phyloP scores from a whole-genome alignment of 768 basidiomycete species.

The Suillus sp. region DNA sequence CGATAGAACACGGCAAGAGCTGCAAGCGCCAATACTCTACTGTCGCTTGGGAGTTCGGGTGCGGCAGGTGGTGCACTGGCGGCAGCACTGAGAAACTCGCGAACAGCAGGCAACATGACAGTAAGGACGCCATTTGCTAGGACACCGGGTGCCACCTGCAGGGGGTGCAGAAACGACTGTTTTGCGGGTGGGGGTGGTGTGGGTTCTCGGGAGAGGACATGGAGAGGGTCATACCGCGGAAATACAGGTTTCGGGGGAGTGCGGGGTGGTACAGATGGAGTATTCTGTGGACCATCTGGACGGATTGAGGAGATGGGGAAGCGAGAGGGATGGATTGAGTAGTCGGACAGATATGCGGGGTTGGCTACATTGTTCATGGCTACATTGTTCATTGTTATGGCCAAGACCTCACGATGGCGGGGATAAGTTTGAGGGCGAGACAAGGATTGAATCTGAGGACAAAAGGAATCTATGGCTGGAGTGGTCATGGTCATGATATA shows the following conservation, averaged over 20 bases:
- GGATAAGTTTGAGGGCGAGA: neutral
- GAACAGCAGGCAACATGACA: constrained; percentile 50
- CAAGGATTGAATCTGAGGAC: neutral
- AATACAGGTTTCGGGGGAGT: constrained; percentile 29
- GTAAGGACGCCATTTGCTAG: constrained; percentile 46
- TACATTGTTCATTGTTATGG: constrained; percentile 11
- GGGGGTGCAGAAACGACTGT: constrained; percentile 23
- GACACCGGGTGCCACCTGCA: constrained; percentile 37
- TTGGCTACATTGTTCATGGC: neutral
- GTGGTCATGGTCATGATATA: neutral
- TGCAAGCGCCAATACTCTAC: constrained; percentile 53
- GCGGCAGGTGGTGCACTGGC: constrained; percentile 42
- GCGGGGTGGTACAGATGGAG: constrained; percentile 23
- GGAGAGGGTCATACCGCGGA: constrained; percentile 36
- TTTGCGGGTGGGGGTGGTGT: constrained; percentile 22
- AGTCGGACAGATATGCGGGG: neutral
- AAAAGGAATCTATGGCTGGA: neutral
- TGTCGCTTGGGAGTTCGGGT: constrained; percentile 42
- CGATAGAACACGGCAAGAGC: constrained; percentile 62
- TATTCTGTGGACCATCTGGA: constrained; percentile 27
- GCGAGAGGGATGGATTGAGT: constrained; percentile 17
- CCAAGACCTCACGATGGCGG: neutral
- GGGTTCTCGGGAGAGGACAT: constrained; percentile 27
- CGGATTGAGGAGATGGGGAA: constrained; percentile 45
- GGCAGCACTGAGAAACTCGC: constrained; percentile 47